Conservation (phyloP, 1,139 yeast genomes). For the Nadsonia commutata region DNA sequence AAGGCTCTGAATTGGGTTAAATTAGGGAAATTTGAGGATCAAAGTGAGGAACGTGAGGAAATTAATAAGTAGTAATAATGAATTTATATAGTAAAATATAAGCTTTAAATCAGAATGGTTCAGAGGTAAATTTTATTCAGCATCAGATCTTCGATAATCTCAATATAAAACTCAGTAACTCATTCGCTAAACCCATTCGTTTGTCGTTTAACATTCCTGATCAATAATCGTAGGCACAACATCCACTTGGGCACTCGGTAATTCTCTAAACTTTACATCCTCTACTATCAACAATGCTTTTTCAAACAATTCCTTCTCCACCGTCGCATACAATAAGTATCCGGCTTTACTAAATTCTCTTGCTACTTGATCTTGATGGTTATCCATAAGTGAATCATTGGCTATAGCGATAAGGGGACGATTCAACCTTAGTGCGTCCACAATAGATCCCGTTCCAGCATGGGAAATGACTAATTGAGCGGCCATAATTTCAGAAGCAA, state of each 20-base stretch:
- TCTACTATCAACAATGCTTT: constrained; percentile 1
- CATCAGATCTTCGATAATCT: too few species aligned
- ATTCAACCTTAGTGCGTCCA: constrained; percentile 50
- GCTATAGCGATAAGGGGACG: constrained; percentile 56
- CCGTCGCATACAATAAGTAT: constrained; percentile 19
- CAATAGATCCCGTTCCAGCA: constrained; percentile 84
- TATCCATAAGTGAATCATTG: constrained; percentile 61
- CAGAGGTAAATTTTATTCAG: too few species aligned
- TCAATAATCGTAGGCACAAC: constrained; percentile 2
- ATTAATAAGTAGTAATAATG: too few species aligned
- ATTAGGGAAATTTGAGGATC: constrained; percentile 17
- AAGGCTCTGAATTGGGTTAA: constrained; percentile 22
- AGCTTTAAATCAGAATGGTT: too few species aligned
- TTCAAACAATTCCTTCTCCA: constrained; percentile 1
- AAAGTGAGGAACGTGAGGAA: too few species aligned
- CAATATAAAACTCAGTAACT: too few species aligned
- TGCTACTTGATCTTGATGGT: constrained; percentile 78
- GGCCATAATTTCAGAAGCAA: constrained; percentile 28
- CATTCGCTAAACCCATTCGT: too few species aligned
- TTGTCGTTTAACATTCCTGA: constrained; percentile 3
- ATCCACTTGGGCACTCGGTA: constrained; percentile 1
- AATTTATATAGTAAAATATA: too few species aligned
- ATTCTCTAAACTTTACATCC: background rate
- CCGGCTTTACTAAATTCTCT: constrained; percentile 31
- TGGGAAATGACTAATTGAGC: constrained; percentile 62